Percentiles rank a stretch among this genome's conserved stretches.
These are phyloP conservation scores for Elaeagnus macrophylla DNA, from an alignment of 306 rosid species.

Conservation along the genomic window DNA sequence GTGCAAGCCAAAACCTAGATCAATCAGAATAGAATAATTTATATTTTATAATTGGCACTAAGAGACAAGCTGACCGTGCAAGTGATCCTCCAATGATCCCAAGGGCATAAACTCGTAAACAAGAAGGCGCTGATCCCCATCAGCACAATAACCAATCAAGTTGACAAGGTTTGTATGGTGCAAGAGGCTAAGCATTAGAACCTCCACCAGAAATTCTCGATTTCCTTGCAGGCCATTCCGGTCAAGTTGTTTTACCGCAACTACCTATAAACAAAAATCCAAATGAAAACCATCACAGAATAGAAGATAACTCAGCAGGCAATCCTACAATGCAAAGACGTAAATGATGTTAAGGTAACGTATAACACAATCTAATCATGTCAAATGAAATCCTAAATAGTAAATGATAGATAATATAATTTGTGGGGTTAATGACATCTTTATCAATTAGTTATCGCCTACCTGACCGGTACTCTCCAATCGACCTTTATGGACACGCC, in stretches of 20 bases:
- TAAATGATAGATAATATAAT: background rate
- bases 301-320: conserved; percentile 6
- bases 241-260: conserved; percentile 85
- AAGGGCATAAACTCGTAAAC: conserved; percentile 94
- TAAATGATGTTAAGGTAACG: conserved; percentile 2
- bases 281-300: conserved; percentile 10
- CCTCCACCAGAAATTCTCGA: conserved; percentile 92
- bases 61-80: conserved; percentile 69
- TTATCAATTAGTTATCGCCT: conserved; percentile 19
- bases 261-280: conserved; percentile 43
- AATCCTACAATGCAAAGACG: background rate
- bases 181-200: conserved; percentile 98
- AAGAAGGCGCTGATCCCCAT: conserved; percentile 73
- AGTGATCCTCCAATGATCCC: conserved; percentile 99
- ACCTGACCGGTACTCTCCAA: conserved; percentile 94
- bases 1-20: background rate
- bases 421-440: conserved; percentile 1
- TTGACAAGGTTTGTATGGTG: conserved; percentile 96
- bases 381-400: conserved; percentile 5
- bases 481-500: conserved; percentile 88
- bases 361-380: conserved; percentile 4
- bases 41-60: background rate
- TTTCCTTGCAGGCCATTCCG: conserved; percentile 72
- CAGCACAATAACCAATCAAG: conserved; percentile 89
- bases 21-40: background rate